A percentile compares a stretch with the other conserved stretches of the same genome.
Evolutionary conservation across 306 rosid genomes (phyloP).

Genomic region (Cotoneaster glaucophyllus): DNA sequence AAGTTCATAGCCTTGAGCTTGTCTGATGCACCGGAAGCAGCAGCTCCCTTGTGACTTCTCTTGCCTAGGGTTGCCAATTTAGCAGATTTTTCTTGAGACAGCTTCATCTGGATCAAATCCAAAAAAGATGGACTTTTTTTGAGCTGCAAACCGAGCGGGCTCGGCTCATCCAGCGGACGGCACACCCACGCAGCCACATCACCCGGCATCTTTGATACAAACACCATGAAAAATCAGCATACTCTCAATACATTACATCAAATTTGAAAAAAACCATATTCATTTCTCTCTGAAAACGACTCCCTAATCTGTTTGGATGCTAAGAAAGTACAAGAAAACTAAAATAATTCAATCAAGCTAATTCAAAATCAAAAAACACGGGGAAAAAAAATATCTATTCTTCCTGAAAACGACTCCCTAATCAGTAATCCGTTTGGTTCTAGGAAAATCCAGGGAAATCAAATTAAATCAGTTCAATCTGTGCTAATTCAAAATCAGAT

Average conservation of each 20-base stretch:
- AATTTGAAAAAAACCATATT: neutral
- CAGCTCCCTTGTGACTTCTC: slow-evolving; percentile 37
- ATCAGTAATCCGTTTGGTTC: neutral
- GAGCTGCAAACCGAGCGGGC: slow-evolving; percentile 74
- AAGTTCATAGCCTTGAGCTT: slow-evolving; percentile 82
- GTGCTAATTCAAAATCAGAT: neutral
- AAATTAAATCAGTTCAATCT: neutral
- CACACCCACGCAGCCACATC: slow-evolving; percentile 18
- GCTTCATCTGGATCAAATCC: slow-evolving; percentile 85
- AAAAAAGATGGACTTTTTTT: slow-evolving; percentile 75
- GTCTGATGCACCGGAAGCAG: slow-evolving; percentile 22
- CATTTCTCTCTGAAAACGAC: neutral
- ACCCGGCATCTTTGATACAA: neutral
- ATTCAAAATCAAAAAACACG: neutral
- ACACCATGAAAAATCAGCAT: neutral
- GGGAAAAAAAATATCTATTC: neutral
- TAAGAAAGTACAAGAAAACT: neutral
- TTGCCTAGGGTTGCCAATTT: slow-evolving; percentile 19
- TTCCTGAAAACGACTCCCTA: neutral
- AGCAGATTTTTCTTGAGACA: slow-evolving; percentile 36
- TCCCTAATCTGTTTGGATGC: neutral
- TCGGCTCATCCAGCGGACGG: slow-evolving; percentile 71
- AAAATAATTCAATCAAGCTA: no score
- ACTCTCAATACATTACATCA: neutral
- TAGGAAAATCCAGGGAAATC: neutral